Percentiles rank a stretch among this genome's conserved stretches.
Conservation (phyloP, 805 yeast species). For the Metschnikowia gelsemii region DNA sequence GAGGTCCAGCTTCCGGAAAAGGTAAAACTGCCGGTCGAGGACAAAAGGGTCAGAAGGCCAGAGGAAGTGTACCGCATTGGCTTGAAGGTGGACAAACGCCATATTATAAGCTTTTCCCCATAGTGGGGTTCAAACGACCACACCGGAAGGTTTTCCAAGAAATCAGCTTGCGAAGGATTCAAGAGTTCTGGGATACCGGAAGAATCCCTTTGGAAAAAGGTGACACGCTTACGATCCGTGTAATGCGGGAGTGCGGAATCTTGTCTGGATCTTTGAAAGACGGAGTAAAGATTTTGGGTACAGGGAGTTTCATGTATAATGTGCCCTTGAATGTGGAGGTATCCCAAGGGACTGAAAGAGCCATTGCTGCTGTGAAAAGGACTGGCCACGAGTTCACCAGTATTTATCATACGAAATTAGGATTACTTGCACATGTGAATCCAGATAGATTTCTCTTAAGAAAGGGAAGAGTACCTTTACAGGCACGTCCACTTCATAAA, state of each 20-base stretch:
- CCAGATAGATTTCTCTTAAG: conserved; percentile 69
- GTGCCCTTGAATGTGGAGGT: conserved; percentile 78
- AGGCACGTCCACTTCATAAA: conserved; percentile 81
- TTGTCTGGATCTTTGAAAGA: conserved; percentile 68
- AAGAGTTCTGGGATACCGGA: conserved; percentile 66
- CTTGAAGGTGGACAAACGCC: conserved; percentile 99
- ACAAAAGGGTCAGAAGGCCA: conserved; percentile 97
- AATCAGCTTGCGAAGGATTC: conserved; percentile 68
- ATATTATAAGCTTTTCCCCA: conserved; percentile 77
- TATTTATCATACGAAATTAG: conserved; percentile 59
- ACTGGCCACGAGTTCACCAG: conserved; percentile 76
- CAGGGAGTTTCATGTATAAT: conserved; percentile 49
- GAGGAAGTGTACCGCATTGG: conserved; percentile 87
- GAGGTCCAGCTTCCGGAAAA: conserved; percentile 90
- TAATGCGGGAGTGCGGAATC: conserved; percentile 72
- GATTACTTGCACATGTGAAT: conserved; percentile 69
- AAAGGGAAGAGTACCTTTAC: conserved; percentile 78
- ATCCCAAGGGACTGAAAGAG: conserved; percentile 71
- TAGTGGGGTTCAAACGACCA: conserved; percentile 77
- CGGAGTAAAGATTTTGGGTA: conserved; percentile 81
- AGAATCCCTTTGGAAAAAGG: conserved; percentile 58
- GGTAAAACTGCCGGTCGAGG: conserved; percentile 98
- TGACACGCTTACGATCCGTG: conserved; percentile 69
- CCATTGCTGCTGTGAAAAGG: conserved; percentile 68
- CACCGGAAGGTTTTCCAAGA: conserved; percentile 53